Base-by-base conservation (phyloP, 768 basidiomycete species). In the Naganishia friedmannii region DNA sequence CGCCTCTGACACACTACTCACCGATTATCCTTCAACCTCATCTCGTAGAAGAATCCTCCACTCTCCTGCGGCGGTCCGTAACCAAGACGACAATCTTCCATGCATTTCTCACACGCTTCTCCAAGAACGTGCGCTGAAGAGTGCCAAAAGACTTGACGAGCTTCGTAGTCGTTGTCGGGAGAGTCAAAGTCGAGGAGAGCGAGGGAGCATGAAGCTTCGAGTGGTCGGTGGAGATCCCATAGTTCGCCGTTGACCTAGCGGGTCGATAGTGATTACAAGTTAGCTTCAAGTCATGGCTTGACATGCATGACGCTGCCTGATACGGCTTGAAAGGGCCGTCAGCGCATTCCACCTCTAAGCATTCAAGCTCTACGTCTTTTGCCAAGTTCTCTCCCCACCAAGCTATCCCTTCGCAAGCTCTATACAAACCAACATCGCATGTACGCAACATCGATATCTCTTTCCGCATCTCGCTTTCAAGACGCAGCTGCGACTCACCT, bases 81-180 rank as follows among this genome's bases (percentile, higher is more conserved):
- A 77, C 94, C 96, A 17, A 99, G 85, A 84, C 96, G 93, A 80
- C 93, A 96, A 48, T 94, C 95, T 79, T 97, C 78, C 46, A 76
- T 95, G 80, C 96, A 93, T 66, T 90, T 87, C 82, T 99, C 96
- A 51, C 93, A 88, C 67, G 95, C 90, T 82, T 99, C 96, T 54
- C 96, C 96, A 21, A 99, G 86, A 68, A 98, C 93, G 82, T 98
- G 96, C 0, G 96, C 96, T 29, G 94, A 97, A 21, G 96, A 98
- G 81, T 98, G 96, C 96, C 96, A 99, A 85, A 98, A 99, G 9
- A 99, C 96, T 76, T 89, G 90, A 82, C 97, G 93, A 70, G 95
- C 93, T 88, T 81, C 66, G 57, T 75, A 75, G 74, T 81, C 73
- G 68, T 72, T 75, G 54, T 74, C 74, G 5, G 74, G 73, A 9